Conservation (phyloP, 108 stramenopile genomes). For the Nitzschia sp. region DNA sequence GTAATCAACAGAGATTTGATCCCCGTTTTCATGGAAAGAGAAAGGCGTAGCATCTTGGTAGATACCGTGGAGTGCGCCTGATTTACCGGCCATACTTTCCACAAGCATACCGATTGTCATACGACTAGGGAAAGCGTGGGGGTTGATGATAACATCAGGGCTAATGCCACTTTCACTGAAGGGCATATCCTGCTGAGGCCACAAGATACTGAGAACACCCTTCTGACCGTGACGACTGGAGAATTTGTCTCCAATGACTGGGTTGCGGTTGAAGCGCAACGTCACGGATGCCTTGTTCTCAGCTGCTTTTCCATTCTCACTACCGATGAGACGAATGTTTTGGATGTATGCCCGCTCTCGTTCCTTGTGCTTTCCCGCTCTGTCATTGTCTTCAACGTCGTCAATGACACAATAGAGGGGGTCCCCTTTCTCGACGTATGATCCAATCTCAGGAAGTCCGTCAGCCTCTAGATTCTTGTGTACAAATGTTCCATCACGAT, state of each 20-base stretch:
- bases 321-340: constrained; percentile 75
- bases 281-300: constrained; percentile 79
- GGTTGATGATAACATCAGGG: constrained; percentile 99
- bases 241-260: constrained; percentile 99
- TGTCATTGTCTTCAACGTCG: constrained; percentile 61
- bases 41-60: constrained; percentile 99
- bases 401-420: constrained; percentile 91
- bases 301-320: constrained; percentile 38
- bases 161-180: constrained; percentile 96
- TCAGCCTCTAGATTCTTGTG: constrained; percentile 83
- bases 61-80: constrained; percentile 93
- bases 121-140: constrained; percentile 95
- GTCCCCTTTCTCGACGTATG: constrained; percentile 82
- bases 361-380: constrained; percentile 88
- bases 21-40: constrained; percentile 91
- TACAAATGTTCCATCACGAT: constrained; percentile 47
- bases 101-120: constrained; percentile 99
- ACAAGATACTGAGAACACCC: constrained; percentile 96
- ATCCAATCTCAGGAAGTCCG: constrained; percentile 90
- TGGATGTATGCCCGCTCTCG: constrained; percentile 88
- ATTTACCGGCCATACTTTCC: constrained; percentile 99
- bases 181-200: constrained; percentile 99
- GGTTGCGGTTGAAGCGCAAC: constrained; percentile 92
- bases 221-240: constrained; percentile 99
- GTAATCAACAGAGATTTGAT: constrained; percentile 94